These are phyloP conservation scores for Helichrysum umbraculigerum DNA, from an alignment of 129 eudicot species.

Conservation along the genomic window DNA sequence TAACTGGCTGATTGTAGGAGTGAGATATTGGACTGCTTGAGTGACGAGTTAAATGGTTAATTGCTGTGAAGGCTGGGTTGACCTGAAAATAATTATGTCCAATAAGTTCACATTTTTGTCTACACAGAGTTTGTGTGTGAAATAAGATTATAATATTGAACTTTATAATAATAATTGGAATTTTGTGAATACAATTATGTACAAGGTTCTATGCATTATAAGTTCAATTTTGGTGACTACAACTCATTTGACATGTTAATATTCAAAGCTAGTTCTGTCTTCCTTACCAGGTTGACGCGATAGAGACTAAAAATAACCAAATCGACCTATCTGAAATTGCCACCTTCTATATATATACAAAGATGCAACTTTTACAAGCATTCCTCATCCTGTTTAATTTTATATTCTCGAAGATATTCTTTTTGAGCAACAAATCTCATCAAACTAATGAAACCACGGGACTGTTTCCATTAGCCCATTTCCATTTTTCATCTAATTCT, in stretches of 20 bases:
- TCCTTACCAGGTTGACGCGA: neutral
- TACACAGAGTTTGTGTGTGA: too few relatives aligned
- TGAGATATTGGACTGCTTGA: neutral
- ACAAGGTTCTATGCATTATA: neutral
- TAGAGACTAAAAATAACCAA: neutral
- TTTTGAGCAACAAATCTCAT: neutral
- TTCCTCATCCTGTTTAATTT: conserved; percentile 4
- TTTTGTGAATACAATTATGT: too few relatives aligned
- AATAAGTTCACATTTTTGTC: too few relatives aligned
- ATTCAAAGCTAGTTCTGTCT: neutral
- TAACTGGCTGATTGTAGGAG: neutral
- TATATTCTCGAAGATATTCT: neutral
- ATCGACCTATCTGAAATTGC: neutral
- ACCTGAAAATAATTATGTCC: neutral
- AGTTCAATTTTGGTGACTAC: neutral
- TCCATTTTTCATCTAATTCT: neutral
- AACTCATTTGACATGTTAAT: neutral
- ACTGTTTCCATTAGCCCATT: neutral
- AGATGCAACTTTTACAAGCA: neutral
- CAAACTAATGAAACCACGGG: neutral
- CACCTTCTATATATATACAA: neutral
- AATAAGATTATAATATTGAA: neutral
- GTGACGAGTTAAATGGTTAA: neutral
- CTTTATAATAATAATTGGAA: too few relatives aligned
- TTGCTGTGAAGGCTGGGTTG: neutral